Evolutionary conservation across 163 green algal species (phyloP).

Genomic region (Chloromonas sp.): DNA sequence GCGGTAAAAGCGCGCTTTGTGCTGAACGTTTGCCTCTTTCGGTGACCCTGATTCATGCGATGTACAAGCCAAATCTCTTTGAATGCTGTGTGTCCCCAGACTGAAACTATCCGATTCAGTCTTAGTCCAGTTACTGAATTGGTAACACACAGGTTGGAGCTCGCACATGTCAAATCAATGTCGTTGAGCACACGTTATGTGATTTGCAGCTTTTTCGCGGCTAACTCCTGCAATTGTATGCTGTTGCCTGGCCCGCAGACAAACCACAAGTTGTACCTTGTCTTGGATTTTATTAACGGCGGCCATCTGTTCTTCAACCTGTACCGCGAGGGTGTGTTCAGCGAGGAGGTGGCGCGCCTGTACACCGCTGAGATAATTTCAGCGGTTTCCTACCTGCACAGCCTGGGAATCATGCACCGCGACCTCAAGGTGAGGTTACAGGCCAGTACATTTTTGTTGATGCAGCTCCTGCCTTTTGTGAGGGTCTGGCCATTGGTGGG

Average conservation of each 20-base stretch:
- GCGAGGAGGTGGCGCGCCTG: slow-evolving; percentile 79
- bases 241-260: slow-evolving; percentile 43
- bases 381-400: slow-evolving; percentile 91
- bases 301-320: slow-evolving; percentile 98
- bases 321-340: slow-evolving; percentile 85
- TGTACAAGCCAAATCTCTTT: no score
- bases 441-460: neutral
- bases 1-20: no score
- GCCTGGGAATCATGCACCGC: slow-evolving; percentile 65
- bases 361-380: slow-evolving; percentile 94
- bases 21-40: no score
- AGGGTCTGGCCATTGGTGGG: neutral
- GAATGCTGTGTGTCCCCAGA: no score
- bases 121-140: no score
- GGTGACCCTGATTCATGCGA: no score
- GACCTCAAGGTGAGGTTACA: neutral
- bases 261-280: slow-evolving; percentile 89
- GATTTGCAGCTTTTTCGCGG: no score
- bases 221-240: no score
- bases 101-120: no score
- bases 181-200: no score
- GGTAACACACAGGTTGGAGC: no score
- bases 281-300: slow-evolving; percentile 94
- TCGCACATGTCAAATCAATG: no score
- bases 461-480: neutral